These are phyloP conservation scores for Nidula niveotomentosa DNA, from an alignment of 1,284 basidiomycete genomes.

Conservation along the genomic window DNA sequence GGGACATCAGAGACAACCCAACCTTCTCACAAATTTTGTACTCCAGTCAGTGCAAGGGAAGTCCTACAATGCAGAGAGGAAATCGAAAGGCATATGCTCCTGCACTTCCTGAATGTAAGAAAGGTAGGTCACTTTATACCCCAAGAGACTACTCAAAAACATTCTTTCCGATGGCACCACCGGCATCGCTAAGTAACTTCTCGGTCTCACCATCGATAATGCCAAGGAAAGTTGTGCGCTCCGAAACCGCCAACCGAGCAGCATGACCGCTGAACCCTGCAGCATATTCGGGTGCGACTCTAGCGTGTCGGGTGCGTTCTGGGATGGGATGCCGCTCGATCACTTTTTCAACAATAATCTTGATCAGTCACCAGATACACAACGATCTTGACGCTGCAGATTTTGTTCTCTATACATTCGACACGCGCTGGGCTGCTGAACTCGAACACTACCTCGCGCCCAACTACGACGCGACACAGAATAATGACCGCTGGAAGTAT, in stretches of 20 bases:
- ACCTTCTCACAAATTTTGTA: too few species aligned
- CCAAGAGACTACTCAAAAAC: too few species aligned
- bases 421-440: constrained; percentile 95
- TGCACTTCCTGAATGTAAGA: too few species aligned
- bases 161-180: constrained; percentile 86
- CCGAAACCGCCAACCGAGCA: constrained; percentile 94
- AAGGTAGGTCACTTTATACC: too few species aligned
- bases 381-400: constrained; percentile 93
- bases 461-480: constrained; percentile 65
- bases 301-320: constrained; percentile 83
- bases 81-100: too few species aligned
- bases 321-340: constrained; percentile 86
- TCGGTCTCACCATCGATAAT: constrained; percentile 71
- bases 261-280: constrained; percentile 88
- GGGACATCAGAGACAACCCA: too few species aligned
- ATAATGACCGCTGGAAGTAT: constrained; percentile 80
- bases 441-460: constrained; percentile 84
- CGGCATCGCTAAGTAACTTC: constrained; percentile 67
- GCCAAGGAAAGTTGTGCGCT: constrained; percentile 80
- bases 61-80: too few species aligned
- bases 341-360: constrained; percentile 70
- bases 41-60: too few species aligned
- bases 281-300: constrained; percentile 99
- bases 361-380: constrained; percentile 86
- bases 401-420: constrained; percentile 95